phyloP scores from a whole-genome alignment of 495 filamentous ascomycete genomes.

The Tetracladium marchalianum region DNA sequence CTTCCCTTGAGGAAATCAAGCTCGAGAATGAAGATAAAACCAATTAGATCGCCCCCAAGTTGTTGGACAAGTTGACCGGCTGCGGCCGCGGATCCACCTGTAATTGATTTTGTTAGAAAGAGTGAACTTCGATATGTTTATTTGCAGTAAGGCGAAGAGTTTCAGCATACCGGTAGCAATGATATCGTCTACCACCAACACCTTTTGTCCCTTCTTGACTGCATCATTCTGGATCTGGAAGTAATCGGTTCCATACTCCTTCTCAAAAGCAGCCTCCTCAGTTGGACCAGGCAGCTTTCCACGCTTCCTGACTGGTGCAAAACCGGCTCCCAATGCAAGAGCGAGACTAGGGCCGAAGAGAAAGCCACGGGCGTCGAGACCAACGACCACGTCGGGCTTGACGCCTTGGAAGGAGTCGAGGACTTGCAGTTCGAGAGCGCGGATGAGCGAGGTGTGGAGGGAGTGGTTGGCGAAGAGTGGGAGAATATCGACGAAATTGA shows the following conservation, averaged over 20 bases:
- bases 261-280: conserved; percentile 72
- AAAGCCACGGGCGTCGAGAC: conserved; percentile 90
- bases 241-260: conserved; percentile 94
- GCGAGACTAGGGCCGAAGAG: conserved; percentile 90
- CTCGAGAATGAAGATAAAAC: conserved; percentile 93
- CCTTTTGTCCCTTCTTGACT: conserved; percentile 78
- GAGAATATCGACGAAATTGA: conserved; percentile 97
- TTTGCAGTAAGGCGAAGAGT: background rate
- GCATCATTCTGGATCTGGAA: conserved; percentile 91
- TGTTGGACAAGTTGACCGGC: conserved; percentile 78
- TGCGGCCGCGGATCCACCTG: conserved; percentile 86
- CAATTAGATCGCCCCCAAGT: conserved; percentile 73
- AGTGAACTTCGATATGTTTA: background rate
- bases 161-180: conserved; percentile 81
- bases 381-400: conserved; percentile 84
- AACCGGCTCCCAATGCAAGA: conserved; percentile 72
- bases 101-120: background rate
- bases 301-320: conserved; percentile 90
- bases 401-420: conserved; percentile 35
- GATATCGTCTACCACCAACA: conserved; percentile 92
- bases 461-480: conserved; percentile 81
- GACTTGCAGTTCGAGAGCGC: conserved; percentile 80
- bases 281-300: conserved; percentile 92
- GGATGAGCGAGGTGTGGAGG: conserved; percentile 67
- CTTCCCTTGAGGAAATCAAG: conserved; percentile 89